phyloP scores from a whole-genome alignment of 352 stramenopile genomes.

The Aphanomyces astaci region DNA sequence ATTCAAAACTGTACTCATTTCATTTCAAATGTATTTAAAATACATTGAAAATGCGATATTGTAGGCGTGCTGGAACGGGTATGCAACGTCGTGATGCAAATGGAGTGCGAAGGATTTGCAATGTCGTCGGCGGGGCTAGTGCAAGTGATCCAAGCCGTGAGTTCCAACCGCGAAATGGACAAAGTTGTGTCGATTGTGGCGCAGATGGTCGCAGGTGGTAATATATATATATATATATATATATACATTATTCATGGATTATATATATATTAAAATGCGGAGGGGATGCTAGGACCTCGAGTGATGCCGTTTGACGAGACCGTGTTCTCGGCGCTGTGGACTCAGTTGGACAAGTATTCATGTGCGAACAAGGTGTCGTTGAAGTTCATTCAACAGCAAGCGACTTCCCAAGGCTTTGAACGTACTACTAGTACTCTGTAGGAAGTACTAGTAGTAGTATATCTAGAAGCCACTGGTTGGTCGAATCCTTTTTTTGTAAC shows the following conservation, averaged over 20 bases:
- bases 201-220: conserved; percentile 10
- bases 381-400: conserved; percentile 3
- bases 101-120: conserved; percentile 21
- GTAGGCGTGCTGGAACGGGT: conserved; percentile 8
- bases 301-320: background rate
- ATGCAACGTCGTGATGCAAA: conserved; percentile 21
- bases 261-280: background rate
- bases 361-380: background rate
- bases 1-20: too few species aligned
- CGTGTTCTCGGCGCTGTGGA: background rate
- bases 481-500: too few species aligned
- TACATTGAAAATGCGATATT: too few species aligned
- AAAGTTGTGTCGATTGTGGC: conserved; percentile 18
- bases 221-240: background rate
- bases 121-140: background rate
- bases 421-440: too few species aligned
- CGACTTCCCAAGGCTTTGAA: conserved; percentile 2
- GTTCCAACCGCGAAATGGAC: conserved; percentile 15
- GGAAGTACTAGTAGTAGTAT: too few species aligned
- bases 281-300: background rate
- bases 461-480: too few species aligned
- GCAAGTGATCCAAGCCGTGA: background rate
- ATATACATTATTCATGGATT: too few species aligned
- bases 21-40: too few species aligned
- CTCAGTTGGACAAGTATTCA: background rate